Evolutionary conservation across 1,284 basidiomycete genomes (phyloP), one percentile per base, ranked within the genome.

Genomic region (Cystobasidium pallidum): DNA sequence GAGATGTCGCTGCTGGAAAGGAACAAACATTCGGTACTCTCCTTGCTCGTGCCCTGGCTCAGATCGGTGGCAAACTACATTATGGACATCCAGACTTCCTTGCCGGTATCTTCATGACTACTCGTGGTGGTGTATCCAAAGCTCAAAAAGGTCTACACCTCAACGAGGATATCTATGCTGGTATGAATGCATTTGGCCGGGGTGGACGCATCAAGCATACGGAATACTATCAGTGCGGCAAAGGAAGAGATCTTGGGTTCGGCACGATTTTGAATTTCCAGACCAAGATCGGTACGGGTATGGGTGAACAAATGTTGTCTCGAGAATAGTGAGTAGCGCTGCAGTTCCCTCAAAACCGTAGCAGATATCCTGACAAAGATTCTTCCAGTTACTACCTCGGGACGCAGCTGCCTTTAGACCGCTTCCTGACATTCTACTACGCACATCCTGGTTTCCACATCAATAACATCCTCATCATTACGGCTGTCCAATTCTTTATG

Each of bases 81-180:
- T 99, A 99, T 80, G 95, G 95, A 79, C 96, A 83, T 93, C 96
- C 95, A 11, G 95, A 99, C 88, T 96, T 99, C 88, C 85, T 99
- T 77, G 97, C 98, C 82, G 95, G 90, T 51, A 85, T 96, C 74
- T 99, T 92, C 86, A 99, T 99, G 95, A 94, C 88, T 74, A 99
- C 96, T 3, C 93, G 95, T 67, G 95, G 96, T 66, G 96, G 96
- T 81, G 90, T 98, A 15, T 98, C 94, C 65, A 99, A 99, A 84
- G 96, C 96, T 52, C 95, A 99, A 83, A 99, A 99, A 83, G 95
- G 95, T 76, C 83, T 99, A 21, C 96, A 99, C 81, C 83, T 99
- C 75, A 98, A 98, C 85, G 95, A 99, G 83, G 96, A 99, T 88
- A 99, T 99, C 80, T 99, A 94, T 81, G 95, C 96, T 36, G 95